phyloP scores from a whole-genome alignment of 2,329 filamentous ascomycete species.

The Triangularia setosa region DNA sequence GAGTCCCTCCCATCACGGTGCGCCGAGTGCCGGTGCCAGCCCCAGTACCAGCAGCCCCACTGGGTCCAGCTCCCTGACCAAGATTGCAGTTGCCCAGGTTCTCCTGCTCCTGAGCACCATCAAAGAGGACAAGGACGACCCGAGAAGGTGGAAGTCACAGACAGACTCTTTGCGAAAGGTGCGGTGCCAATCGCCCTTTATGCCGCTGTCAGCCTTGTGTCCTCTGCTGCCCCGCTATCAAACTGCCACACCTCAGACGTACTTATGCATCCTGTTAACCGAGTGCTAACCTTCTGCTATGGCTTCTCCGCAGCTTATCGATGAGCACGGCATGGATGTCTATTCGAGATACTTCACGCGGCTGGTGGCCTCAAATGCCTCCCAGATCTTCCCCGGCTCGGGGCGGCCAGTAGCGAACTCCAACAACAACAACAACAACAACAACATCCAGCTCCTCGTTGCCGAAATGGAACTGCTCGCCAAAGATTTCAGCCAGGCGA shows the following conservation, averaged over 20 bases:
- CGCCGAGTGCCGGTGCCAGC: constrained; percentile 57
- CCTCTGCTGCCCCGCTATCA: constrained; percentile 2
- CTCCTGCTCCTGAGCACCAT: constrained; percentile 91
- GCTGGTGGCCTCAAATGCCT: constrained; percentile 84
- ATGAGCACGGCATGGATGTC: constrained; percentile 99
- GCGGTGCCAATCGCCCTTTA: constrained; percentile 20
- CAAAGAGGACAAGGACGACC: constrained; percentile 84
- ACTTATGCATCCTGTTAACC: not conserved
- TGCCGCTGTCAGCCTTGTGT: constrained; percentile 4
- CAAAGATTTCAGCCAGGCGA: constrained; percentile 74
- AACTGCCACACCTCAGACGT: not conserved
- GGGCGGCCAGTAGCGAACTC: constrained; percentile 70
- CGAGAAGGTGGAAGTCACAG: constrained; percentile 87
- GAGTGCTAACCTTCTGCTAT: constrained; percentile 1
- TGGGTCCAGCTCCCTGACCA: constrained; percentile 67
- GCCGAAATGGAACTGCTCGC: constrained; percentile 84
- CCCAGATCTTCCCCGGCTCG: constrained; percentile 80
- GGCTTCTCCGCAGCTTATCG: constrained; percentile 63
- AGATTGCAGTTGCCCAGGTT: constrained; percentile 92
- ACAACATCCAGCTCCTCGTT: constrained; percentile 78
- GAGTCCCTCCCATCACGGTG: constrained; percentile 52
- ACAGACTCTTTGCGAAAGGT: constrained; percentile 90
- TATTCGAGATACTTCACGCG: constrained; percentile 94
- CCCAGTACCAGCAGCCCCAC: constrained; percentile 61
- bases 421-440: constrained; percentile 67